These are phyloP conservation scores for Colletotrichum spaethianum DNA, from an alignment of 2,329 filamentous ascomycete genomes.

Conservation along the genomic window DNA sequence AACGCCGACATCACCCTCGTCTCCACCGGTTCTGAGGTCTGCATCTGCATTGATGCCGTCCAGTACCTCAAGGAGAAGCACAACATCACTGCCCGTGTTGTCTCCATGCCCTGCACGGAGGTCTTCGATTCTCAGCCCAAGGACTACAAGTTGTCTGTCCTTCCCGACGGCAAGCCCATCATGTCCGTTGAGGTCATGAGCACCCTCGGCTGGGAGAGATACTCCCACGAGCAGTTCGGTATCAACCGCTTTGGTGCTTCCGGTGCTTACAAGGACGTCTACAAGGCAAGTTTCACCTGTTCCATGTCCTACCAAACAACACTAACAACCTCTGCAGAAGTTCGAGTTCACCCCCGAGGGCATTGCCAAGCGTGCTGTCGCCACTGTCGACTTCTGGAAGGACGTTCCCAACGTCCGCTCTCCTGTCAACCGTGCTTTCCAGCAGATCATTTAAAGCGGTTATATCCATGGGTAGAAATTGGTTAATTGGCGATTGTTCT, in stretches of 20 bases:
- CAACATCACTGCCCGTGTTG: conserved; percentile 88
- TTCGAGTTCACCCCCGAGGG: conserved; percentile 99
- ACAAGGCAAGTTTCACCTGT: conserved; percentile 75
- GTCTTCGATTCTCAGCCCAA: conserved; percentile 95
- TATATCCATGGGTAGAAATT: conserved; percentile 36
- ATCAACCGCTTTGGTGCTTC: conserved; percentile 99
- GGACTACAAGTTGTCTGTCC: conserved; percentile 93
- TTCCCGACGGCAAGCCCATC: conserved; percentile 94
- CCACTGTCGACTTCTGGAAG: conserved; percentile 98
- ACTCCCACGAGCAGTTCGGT: conserved; percentile 99
- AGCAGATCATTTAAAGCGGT: conserved; percentile 86
- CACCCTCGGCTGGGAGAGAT: conserved; percentile 99
- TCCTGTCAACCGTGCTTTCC: conserved; percentile 96
- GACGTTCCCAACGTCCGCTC: conserved; percentile 90
- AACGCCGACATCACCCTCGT: conserved; percentile 90
- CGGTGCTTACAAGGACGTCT: conserved; percentile 97
- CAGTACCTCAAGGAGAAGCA: conserved; percentile 93
- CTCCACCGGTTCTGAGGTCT: conserved; percentile 96
- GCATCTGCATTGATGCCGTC: conserved; percentile 91
- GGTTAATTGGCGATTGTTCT: conserved; percentile 39
- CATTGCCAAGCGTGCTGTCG: conserved; percentile 92
- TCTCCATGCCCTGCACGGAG: conserved; percentile 97
- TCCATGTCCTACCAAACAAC: neutral
- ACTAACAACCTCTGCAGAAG: conserved; percentile 75
- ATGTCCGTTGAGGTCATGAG: conserved; percentile 97